Conservation (phyloP, 192 early-diverging fungal genomes). For the Rhizophagus prolifer region DNA sequence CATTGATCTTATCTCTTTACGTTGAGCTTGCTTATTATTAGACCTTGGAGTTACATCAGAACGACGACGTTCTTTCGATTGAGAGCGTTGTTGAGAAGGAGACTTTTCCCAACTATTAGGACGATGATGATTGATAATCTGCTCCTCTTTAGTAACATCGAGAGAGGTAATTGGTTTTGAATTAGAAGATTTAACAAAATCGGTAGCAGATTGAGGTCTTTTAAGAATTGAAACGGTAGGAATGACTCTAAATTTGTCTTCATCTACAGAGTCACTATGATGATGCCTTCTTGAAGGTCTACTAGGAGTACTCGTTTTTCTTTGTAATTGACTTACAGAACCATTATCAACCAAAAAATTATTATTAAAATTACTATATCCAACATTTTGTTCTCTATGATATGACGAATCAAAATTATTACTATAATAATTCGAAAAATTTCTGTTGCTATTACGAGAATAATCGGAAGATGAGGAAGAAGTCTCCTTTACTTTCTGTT, state of each 20-base stretch:
- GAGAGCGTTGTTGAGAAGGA: not conserved
- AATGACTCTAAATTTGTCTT: not conserved
- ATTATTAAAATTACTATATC: not conserved
- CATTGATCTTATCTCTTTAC: slow-evolving; percentile 44
- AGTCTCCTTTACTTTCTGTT: not conserved
- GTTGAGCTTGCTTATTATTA: slow-evolving; percentile 46
- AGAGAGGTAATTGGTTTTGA: not conserved
- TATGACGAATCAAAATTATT: slow-evolving; percentile 12
- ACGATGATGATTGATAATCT: not conserved
- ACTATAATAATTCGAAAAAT: not conserved
- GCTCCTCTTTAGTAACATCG: not conserved
- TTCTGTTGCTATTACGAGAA: slow-evolving; percentile 4
- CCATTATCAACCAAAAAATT: not conserved
- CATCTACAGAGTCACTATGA: slow-evolving; percentile 17
- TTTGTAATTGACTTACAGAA: not conserved
- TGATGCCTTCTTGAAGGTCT: not conserved
- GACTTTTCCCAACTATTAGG: not conserved
- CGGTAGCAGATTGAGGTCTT: slow-evolving; percentile 24
- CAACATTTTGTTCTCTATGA: not conserved
- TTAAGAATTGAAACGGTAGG: slow-evolving; percentile 1
- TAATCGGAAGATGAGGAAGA: not conserved
- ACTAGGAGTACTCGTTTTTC: not conserved
- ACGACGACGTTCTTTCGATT: slow-evolving; percentile 15
- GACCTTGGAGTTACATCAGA: slow-evolving; percentile 35
- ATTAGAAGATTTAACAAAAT: slow-evolving; percentile 14